Evolutionary conservation across 2,329 filamentous ascomycete genomes (phyloP).

Genomic region (Aspergillus sp.): DNA sequence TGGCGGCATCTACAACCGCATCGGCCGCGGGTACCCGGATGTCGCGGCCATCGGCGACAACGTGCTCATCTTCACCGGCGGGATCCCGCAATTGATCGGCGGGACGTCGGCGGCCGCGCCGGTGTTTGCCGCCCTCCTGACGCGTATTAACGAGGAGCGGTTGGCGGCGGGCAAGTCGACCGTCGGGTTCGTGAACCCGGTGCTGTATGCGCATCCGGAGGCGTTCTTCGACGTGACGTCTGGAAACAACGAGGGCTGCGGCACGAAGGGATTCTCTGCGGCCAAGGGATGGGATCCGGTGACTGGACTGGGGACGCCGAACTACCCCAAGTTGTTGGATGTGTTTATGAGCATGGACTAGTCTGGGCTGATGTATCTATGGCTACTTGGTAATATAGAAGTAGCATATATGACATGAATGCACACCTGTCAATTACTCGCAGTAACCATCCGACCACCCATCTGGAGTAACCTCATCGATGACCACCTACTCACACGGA

Average conservation of each 20-base stretch:
- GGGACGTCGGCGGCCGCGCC: constrained; percentile 51
- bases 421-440: too few species aligned
- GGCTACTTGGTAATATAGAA: too few species aligned
- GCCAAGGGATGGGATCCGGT: constrained; percentile 32
- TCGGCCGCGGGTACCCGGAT: constrained; percentile 37
- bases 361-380: background rate
- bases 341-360: background rate
- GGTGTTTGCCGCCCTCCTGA: constrained; percentile 55
- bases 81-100: constrained; percentile 21
- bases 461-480: too few species aligned
- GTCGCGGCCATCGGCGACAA: constrained; percentile 38
- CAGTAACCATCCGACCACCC: too few species aligned
- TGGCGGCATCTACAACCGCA: constrained; percentile 33
- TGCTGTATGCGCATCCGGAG: constrained; percentile 29
- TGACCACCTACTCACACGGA: background rate
- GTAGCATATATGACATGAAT: too few species aligned
- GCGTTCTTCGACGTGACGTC: constrained; percentile 32
- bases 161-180: constrained; percentile 48
- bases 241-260: constrained; percentile 31
- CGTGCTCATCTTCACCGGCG: constrained; percentile 28
- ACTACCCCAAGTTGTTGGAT: background rate
- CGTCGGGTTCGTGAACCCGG: constrained; percentile 56
- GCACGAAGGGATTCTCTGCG: constrained; percentile 27
- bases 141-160: constrained; percentile 56
- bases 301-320: constrained; percentile 34